phyloP scores from a whole-genome alignment of 2,329 filamentous ascomycete genomes.

The Penicillium sp. region DNA sequence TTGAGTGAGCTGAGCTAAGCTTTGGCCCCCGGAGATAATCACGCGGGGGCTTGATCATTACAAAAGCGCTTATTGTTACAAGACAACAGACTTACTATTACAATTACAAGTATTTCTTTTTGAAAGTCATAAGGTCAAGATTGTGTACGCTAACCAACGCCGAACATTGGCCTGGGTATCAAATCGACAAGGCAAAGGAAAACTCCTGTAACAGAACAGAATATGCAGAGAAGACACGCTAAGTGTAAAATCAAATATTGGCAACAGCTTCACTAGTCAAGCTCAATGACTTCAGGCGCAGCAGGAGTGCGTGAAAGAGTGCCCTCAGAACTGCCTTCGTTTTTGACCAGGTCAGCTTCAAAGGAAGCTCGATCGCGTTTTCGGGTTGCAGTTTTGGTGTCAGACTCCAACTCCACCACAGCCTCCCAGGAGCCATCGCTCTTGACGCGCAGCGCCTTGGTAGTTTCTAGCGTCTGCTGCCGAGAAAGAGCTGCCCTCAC shows the following conservation, averaged over 20 bases:
- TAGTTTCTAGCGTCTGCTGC: conserved; percentile 46
- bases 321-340: neutral
- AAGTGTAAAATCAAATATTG: neutral
- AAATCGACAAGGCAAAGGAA: neutral
- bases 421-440: conserved; percentile 63
- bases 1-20: neutral
- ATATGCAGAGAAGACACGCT: neutral
- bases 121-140: neutral
- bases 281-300: conserved; percentile 19
- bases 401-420: conserved; percentile 34
- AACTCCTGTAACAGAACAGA: conserved; percentile 1
- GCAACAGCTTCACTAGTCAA: conserved; percentile 18
- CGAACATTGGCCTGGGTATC: conserved; percentile 10
- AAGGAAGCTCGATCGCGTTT: conserved; percentile 17
- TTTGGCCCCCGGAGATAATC: neutral
- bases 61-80: too few relatives aligned
- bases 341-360: conserved; percentile 17
- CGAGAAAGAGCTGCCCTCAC: conserved; percentile 56
- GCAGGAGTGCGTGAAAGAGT: conserved; percentile 4
- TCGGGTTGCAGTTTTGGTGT: conserved; percentile 14
- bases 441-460: conserved; percentile 60
- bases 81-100: too few relatives aligned
- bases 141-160: neutral
- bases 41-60: too few relatives aligned
- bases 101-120: too few relatives aligned